Percentiles rank a stretch among this genome's conserved stretches.
These are phyloP conservation scores for Pleurotus eryngii DNA, from an alignment of 768 basidiomycete genomes.

Conservation along the genomic window DNA sequence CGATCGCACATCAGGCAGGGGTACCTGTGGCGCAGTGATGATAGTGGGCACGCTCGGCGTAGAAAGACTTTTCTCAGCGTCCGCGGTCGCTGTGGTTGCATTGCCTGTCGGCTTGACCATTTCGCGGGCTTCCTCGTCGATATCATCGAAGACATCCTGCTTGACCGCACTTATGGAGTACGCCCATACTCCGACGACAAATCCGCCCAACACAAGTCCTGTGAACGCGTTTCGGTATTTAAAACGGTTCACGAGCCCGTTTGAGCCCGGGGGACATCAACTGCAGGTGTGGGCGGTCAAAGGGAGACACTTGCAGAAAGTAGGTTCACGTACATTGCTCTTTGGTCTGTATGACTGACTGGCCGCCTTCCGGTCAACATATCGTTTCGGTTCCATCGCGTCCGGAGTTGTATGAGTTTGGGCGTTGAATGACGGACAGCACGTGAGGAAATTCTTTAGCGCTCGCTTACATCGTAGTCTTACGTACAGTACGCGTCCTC, in stretches of 20 bases:
- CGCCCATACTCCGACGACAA: constrained; percentile 80
- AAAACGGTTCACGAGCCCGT: constrained; percentile 87
- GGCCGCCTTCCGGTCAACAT: constrained; percentile 42
- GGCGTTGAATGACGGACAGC: no score
- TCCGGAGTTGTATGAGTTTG: no score
- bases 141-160: constrained; percentile 88
- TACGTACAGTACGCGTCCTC: no score
- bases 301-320: not conserved
- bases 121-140: constrained; percentile 72
- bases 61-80: constrained; percentile 23
- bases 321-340: constrained; percentile 38
- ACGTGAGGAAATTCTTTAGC: no score
- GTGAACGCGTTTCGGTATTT: constrained; percentile 75
- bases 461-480: no score
- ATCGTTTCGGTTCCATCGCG: constrained; percentile 15
- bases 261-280: constrained; percentile 83
- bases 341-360: constrained; percentile 49
- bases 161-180: constrained; percentile 95
- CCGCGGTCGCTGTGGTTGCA: constrained; percentile 22
- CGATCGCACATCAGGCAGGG: not conserved
- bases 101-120: constrained; percentile 34
- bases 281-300: constrained; percentile 30
- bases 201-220: constrained; percentile 66
- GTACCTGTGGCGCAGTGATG: constrained; percentile 4
- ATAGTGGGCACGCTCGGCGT: constrained; percentile 14